phyloP scores from a whole-genome alignment of 2,329 filamentous ascomycete genomes.

The Botrytis aclada region DNA sequence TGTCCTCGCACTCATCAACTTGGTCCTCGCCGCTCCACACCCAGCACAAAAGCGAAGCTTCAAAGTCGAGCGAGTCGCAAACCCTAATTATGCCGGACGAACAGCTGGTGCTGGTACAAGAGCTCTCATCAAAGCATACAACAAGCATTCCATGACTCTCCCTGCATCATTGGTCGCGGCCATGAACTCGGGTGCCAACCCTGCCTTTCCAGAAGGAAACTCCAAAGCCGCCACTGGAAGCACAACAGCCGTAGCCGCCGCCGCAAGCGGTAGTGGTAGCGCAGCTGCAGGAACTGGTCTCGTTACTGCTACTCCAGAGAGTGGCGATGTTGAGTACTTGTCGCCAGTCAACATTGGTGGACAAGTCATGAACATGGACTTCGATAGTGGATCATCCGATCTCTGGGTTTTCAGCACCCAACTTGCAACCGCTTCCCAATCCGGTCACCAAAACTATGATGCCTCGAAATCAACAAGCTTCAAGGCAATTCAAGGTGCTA shows the following conservation, averaged over 20 bases:
- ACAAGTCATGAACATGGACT: constrained; percentile 38
- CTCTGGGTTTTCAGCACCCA: constrained; percentile 40
- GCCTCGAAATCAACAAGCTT: constrained; percentile 35
- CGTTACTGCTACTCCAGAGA: constrained; percentile 62
- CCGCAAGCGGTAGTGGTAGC: constrained; percentile 35
- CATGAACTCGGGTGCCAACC: constrained; percentile 25
- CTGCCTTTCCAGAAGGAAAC: constrained; percentile 19
- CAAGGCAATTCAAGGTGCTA: constrained; percentile 33
- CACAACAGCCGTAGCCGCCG: constrained; percentile 23
- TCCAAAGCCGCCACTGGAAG: constrained; percentile 18
- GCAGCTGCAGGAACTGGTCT: constrained; percentile 45
- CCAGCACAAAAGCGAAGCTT: constrained; percentile 43
- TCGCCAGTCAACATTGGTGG: constrained; percentile 35
- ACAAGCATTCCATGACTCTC: constrained; percentile 61
- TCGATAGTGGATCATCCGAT: constrained; percentile 39
- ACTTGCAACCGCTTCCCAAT: constrained; percentile 32
- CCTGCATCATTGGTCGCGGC: constrained; percentile 44
- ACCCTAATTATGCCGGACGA: constrained; percentile 45
- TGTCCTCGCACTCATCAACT: constrained; percentile 47
- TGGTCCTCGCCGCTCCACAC: constrained; percentile 46
- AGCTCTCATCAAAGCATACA: constrained; percentile 63
- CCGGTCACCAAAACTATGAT: constrained; percentile 37
- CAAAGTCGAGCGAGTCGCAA: constrained; percentile 36
- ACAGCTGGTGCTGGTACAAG: constrained; percentile 35
- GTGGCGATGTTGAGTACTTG: constrained; percentile 38